phyloP scores from a whole-genome alignment of 495 filamentous ascomycete species.

The Hapsidospora chrysogenum region DNA sequence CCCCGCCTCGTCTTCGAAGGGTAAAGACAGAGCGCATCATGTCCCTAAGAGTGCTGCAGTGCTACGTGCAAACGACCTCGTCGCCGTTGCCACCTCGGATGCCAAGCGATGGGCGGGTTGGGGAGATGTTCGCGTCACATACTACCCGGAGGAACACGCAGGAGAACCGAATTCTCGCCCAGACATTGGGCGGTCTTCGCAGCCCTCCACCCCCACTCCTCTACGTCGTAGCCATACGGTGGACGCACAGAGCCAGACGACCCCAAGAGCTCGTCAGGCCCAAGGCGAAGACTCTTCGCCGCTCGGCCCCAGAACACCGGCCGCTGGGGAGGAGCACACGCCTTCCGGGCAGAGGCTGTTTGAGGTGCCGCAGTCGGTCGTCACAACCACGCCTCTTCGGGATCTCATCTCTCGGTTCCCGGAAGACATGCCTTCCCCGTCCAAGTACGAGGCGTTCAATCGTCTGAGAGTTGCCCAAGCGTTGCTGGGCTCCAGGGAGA shows the following conservation, averaged over 20 bases:
- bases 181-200: slow-evolving; percentile 7
- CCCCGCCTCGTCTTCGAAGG: slow-evolving; percentile 36
- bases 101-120: slow-evolving; percentile 28
- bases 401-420: slow-evolving; percentile 48
- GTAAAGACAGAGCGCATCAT: slow-evolving; percentile 46
- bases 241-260: slow-evolving; percentile 14
- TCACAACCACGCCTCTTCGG: slow-evolving; percentile 45
- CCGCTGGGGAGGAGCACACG: slow-evolving; percentile 35
- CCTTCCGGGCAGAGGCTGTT: slow-evolving; percentile 37
- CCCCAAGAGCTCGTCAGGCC: slow-evolving; percentile 14
- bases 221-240: slow-evolving; percentile 27
- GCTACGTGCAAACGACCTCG: slow-evolving; percentile 63
- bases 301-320: slow-evolving; percentile 10
- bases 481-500: slow-evolving; percentile 43
- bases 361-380: slow-evolving; percentile 49
- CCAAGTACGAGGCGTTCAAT: slow-evolving; percentile 74
- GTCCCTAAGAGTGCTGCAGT: slow-evolving; percentile 29
- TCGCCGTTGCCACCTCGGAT: slow-evolving; percentile 43
- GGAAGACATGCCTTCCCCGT: slow-evolving; percentile 48
- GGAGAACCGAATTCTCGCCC: not conserved
- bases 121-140: slow-evolving; percentile 30
- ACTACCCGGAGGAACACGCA: slow-evolving; percentile 19
- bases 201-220: slow-evolving; percentile 26
- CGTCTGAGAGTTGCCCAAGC: slow-evolving; percentile 68
- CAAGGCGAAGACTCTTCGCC: slow-evolving; percentile 3